Base-by-base conservation (phyloP, 2,329 filamentous ascomycete species). In the Leptographium procerum region DNA sequence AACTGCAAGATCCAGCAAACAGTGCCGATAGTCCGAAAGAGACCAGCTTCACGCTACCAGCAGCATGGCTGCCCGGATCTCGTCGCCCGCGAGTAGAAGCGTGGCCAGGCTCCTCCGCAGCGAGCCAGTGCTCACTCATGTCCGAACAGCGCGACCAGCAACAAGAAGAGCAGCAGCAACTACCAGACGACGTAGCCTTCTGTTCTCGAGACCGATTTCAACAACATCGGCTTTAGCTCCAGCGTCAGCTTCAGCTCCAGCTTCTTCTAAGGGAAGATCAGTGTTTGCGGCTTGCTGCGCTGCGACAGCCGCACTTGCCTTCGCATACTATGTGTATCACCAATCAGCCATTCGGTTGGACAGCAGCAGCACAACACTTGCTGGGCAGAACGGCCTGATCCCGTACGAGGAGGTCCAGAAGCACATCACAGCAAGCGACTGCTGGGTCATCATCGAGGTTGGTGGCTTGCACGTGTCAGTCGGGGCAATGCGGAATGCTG, bases 381-480 rank as follows among this genome's bases (percentile, higher is more conserved):
- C n/a, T 9, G 11, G 10, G 4, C n/a, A 11, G 3, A 5, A 26
- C 16, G 51, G 24, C n/a, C 16, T 54, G 24, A 58, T 58, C 16
- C n/a, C 54, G 10, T 59, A 56, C 31, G 58, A 56, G 1, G 58
- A 59, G 19, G 54, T 59, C 13, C 58, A 59, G 50, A 56, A 57
- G 40, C 58, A 59, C 36, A 54, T 59, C 16, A 34, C 48, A 0
- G 45, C 28, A 2, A n/a, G 34, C 34, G 58, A 59, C 48, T 59
- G 58, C 40, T 59, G 58, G 58, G 58, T 59, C 9, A 59, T 59
- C n/a, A 56, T 59, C 48, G 48, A 59, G 40, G 58, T 59, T 4
- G 2, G 54, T 43, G 29, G n/a, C 14, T 16, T 16, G 36, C 36
- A 33, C 26, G n/a, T 31, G 1, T 24, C 9, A 14, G 45, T n/a